Base-by-base conservation (phyloP, 495 filamentous ascomycete genomes). In the Bryoglossum gracile region DNA sequence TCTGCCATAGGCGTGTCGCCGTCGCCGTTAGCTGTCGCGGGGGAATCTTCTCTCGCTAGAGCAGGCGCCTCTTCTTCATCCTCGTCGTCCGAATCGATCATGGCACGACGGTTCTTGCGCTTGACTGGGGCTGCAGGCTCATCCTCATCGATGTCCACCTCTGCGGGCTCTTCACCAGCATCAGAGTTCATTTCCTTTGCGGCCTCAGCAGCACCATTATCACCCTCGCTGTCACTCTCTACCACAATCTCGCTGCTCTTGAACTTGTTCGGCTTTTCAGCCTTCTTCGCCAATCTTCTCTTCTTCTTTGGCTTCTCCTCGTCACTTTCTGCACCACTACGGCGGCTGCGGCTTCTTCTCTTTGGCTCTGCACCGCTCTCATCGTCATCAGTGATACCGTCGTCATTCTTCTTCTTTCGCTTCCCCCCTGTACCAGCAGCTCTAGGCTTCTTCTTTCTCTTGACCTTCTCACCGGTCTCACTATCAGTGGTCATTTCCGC, bases 171-270 rank as follows among this genome's bases (percentile, higher is more conserved):
- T 14, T 48, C 58, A 37, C 53, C 48, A 3, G 50, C 56, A 34
- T 64, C 68, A 4, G 64, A 65, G 30, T 64, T 64, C 41, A 71
- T 68, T 2, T 73, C 73, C 25, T 67, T 66, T 0, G 69, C 68
- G 0, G 72, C 72, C 8, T 72, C 69, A 44, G 60, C 60, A 23
- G 59, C 61, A 1, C 58, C 51, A 47, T 60, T 48, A 33, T 68
- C 77, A 23, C 74, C 77, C 34, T 80, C 76, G 10, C 74, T 72
- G 46, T 84, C 83, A 46, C 81, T 85, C 43, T 89, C 85, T 28
- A 86, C 82, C 22, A 94, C 81, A 48, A 85, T 75, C 63, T 94
- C 88, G 30, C 70, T 81, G 45, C 80, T 85, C 74, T 94, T 94
- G 65, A 76, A 92, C 58, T 90, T 89, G 36, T 53, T 61, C 3